phyloP scores from a whole-genome alignment of 2,329 filamentous ascomycete genomes.

The Fusarium marasasianum region DNA sequence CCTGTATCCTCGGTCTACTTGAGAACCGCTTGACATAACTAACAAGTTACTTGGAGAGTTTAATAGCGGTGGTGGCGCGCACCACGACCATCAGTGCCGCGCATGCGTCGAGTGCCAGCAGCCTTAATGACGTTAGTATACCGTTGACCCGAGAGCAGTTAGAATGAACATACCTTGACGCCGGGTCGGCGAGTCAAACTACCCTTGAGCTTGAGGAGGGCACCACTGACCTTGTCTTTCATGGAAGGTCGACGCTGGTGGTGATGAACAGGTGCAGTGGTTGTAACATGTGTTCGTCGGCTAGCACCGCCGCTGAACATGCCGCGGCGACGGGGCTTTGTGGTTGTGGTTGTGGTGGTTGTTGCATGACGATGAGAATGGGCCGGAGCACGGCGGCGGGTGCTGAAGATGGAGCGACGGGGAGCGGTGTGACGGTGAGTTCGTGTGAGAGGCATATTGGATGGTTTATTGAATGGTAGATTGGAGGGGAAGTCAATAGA shows the following conservation, averaged over 20 bases:
- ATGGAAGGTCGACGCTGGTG: conserved; percentile 74
- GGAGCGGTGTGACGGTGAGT: conserved; percentile 39
- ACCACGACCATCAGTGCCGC: conserved; percentile 76
- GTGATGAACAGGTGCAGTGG: conserved; percentile 57
- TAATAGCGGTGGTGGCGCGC: conserved; percentile 49
- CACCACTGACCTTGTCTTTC: conserved; percentile 81
- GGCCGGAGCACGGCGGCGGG: conserved; percentile 38
- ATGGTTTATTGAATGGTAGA: background rate
- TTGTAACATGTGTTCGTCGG: conserved; percentile 50
- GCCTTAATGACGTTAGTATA: conserved; percentile 58
- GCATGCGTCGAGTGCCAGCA: conserved; percentile 77
- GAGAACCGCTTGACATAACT: background rate
- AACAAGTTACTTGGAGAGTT: background rate
- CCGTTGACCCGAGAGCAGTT: background rate
- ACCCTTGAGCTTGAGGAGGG: conserved; percentile 77
- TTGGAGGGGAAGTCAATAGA: background rate
- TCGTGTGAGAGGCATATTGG: conserved; percentile 47
- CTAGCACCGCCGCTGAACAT: conserved; percentile 53
- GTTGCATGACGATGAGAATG: conserved; percentile 41
- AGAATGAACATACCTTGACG: conserved; percentile 67
- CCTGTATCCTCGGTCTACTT: background rate
- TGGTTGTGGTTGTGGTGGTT: conserved; percentile 52
- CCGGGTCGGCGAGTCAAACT: conserved; percentile 74
- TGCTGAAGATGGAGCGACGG: conserved; percentile 42
- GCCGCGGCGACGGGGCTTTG: conserved; percentile 52